Evolutionary conservation across 2,329 filamentous ascomycete species (phyloP).

Genomic region (Penicillium sp.): DNA sequence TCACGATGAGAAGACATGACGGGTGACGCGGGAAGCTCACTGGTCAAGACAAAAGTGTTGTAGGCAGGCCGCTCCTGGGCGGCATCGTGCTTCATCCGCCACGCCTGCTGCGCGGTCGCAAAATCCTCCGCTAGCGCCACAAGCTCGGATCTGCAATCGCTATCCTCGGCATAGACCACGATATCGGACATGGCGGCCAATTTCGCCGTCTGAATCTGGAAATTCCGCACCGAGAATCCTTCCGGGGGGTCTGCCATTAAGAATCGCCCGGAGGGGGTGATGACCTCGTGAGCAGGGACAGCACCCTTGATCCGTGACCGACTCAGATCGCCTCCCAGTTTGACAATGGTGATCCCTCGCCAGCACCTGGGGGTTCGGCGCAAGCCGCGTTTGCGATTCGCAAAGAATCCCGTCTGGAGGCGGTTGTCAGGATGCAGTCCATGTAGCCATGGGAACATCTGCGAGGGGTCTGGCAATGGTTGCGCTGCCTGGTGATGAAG

Average conservation of each 20-base stretch:
- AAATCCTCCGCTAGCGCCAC: constrained; percentile 59
- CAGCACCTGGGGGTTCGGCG: constrained; percentile 69
- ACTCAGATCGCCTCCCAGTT: constrained; percentile 74
- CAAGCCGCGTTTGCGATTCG: constrained; percentile 64
- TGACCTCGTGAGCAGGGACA: constrained; percentile 71
- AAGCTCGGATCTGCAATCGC: constrained; percentile 56
- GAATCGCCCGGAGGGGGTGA: constrained; percentile 61
- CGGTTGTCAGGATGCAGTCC: constrained; percentile 84
- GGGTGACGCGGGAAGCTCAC: constrained; percentile 36
- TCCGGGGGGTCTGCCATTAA: constrained; percentile 77
- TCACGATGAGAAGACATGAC: not conserved
- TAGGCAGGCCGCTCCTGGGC: constrained; percentile 58
- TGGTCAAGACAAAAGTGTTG: constrained; percentile 73
- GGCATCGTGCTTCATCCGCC: constrained; percentile 60
- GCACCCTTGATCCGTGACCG: constrained; percentile 78
- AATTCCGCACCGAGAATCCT: constrained; percentile 93
- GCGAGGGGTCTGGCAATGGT: constrained; percentile 74
- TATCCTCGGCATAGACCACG: constrained; percentile 78
- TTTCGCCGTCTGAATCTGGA: constrained; percentile 92
- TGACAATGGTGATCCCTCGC: constrained; percentile 77
- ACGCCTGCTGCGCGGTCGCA: constrained; percentile 68
- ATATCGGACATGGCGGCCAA: constrained; percentile 84
- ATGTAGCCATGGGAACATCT: constrained; percentile 94
- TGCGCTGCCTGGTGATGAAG: constrained; percentile 71
- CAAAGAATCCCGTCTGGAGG: constrained; percentile 85